phyloP scores from a whole-genome alignment of 2,329 filamentous ascomycete species.

The Fusarium avenaceum region DNA sequence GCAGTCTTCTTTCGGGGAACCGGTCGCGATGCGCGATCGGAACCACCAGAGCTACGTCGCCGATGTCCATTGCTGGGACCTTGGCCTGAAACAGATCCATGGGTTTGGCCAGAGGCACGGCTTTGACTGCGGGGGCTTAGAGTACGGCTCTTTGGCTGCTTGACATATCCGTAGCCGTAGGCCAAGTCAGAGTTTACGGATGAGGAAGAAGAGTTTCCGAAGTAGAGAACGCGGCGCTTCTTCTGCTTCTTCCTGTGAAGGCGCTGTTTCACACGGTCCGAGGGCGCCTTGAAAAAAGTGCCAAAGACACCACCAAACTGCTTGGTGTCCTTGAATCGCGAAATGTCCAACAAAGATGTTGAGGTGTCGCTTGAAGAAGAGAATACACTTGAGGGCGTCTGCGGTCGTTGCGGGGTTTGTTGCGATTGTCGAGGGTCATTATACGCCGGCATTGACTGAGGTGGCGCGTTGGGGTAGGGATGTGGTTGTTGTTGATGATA shows the following conservation, averaged over 20 bases:
- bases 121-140: constrained; percentile 47
- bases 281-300: constrained; percentile 74
- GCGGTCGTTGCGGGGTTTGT: constrained; percentile 44
- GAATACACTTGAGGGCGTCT: constrained; percentile 54
- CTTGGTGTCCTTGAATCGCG: constrained; percentile 62
- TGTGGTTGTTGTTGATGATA: constrained; percentile 36
- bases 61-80: constrained; percentile 33
- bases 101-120: constrained; percentile 36
- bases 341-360: constrained; percentile 76
- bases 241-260: constrained; percentile 58
- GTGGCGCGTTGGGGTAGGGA: constrained; percentile 37
- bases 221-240: constrained; percentile 68
- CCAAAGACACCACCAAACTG: constrained; percentile 68
- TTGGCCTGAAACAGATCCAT: constrained; percentile 24
- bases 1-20: constrained; percentile 56
- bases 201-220: constrained; percentile 74
- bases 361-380: constrained; percentile 66
- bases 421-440: constrained; percentile 34
- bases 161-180: constrained; percentile 73
- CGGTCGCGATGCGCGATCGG: constrained; percentile 31
- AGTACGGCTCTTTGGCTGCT: constrained; percentile 53
- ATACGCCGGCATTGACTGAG: constrained; percentile 38
- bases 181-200: constrained; percentile 77
- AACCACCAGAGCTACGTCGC: constrained; percentile 39
- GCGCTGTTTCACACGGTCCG: constrained; percentile 60